Conservation (phyloP, 805 yeast genomes). For the Maudiozyma barnettii region DNA sequence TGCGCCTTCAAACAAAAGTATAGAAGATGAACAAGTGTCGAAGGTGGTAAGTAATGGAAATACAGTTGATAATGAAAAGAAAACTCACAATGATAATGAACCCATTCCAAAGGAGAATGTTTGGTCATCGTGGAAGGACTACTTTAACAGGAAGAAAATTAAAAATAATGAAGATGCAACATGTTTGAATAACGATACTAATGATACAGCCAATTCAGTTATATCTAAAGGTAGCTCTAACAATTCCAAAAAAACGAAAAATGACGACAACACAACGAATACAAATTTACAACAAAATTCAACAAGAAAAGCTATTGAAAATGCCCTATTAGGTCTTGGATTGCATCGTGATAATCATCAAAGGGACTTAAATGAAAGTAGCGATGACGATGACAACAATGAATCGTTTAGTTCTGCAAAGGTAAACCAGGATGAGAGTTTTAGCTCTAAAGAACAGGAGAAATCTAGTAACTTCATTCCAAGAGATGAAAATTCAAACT, state of each 20-base stretch:
- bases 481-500: no score
- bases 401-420: not conserved
- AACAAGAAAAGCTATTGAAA: constrained; percentile 14
- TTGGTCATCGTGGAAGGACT: constrained; percentile 22
- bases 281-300: constrained; percentile 7
- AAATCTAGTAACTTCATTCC: no score
- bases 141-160: constrained; percentile 18
- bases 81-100: not conserved
- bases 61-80: not conserved
- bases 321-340: constrained; percentile 20
- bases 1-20: not conserved
- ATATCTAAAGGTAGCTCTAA: not conserved
- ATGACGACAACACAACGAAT: constrained; percentile 7
- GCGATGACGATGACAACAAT: not conserved
- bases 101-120: constrained; percentile 9
- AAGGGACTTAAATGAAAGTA: not conserved
- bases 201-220: not conserved
- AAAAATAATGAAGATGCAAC: constrained; percentile 8
- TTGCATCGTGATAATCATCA: constrained; percentile 5
- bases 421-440: not conserved
- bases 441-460: no score
- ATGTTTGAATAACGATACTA: not conserved
- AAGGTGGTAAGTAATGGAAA: not conserved
- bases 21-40: not conserved
- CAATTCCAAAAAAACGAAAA: not conserved